phyloP scores from a whole-genome alignment of 225 moss, liverwort and hornwort genomes.

The Physcomitrellopsis africana region DNA sequence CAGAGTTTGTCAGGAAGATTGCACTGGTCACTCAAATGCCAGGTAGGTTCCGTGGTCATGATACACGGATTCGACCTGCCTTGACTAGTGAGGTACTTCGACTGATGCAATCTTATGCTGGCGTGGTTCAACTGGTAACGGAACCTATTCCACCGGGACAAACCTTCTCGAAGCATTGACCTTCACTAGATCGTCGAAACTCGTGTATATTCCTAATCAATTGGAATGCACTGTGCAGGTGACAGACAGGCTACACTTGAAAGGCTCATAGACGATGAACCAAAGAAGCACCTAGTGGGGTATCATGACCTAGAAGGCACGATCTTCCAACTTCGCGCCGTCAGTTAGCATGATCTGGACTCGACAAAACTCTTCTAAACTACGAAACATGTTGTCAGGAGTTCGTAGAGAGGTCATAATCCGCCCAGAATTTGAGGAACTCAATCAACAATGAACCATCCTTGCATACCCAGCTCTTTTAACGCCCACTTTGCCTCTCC shows the following conservation, averaged over 20 bases:
- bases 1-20: neutral
- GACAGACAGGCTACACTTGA: neutral
- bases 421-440: neutral
- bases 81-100: neutral
- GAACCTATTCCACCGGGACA: neutral
- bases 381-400: too few species aligned
- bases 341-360: neutral
- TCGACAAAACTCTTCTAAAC: neutral
- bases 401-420: neutral
- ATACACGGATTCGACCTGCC: neutral
- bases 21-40: neutral
- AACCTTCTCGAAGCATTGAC: conserved; percentile 6
- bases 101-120: neutral
- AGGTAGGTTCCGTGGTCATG: neutral
- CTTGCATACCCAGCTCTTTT: conserved; percentile 7
- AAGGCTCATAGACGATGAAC: neutral
- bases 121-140: neutral
- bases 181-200: conserved; percentile 14
- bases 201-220: neutral
- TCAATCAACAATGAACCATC: neutral
- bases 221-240: conserved; percentile 2
- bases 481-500: neutral
- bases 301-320: neutral
- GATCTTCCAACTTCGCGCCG: conserved; percentile 8
- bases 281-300: neutral